Evolutionary conservation across 306 rosid species (phyloP).

Genomic region (Sicyos edulis): DNA sequence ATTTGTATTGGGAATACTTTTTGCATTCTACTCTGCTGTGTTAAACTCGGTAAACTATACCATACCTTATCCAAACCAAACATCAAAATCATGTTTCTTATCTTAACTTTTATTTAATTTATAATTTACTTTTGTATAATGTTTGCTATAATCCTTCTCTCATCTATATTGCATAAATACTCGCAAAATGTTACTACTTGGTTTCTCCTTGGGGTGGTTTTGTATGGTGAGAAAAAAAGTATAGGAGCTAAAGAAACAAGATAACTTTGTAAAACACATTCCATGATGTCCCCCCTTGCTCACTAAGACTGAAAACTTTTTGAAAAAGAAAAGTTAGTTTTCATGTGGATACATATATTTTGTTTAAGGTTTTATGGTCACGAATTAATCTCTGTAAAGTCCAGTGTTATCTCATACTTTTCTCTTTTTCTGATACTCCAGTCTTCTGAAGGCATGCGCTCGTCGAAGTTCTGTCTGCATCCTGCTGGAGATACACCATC

Average conservation of each 20-base stretch:
- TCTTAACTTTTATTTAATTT: neutral
- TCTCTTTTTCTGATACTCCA: constrained; percentile 31
- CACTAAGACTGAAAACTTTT: neutral
- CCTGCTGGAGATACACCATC: constrained; percentile 99
- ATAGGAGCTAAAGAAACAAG: neutral
- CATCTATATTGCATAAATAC: neutral
- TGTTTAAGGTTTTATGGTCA: constrained; percentile 7
- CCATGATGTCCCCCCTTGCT: neutral
- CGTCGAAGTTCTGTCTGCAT: constrained; percentile 87
- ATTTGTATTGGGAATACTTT: neutral
- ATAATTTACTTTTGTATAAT: neutral
- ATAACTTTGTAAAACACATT: neutral
- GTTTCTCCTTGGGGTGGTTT: constrained; percentile 2
- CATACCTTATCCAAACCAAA: neutral
- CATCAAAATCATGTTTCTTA: neutral
- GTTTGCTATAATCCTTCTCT: neutral
- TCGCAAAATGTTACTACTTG: neutral
- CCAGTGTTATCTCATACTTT: constrained; percentile 16
- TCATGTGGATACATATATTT: neutral
- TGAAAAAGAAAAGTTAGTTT: neutral
- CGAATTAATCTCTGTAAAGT: neutral
- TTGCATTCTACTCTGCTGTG: neutral
- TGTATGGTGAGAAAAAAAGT: neutral
- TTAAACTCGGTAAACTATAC: neutral
- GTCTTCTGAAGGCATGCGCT: constrained; percentile 86